Percentiles rank a stretch among this genome's conserved stretches.
These are phyloP conservation scores for Phellopilus nigrolimitatus DNA, from an alignment of 1,284 basidiomycete genomes.

Conservation along the genomic window DNA sequence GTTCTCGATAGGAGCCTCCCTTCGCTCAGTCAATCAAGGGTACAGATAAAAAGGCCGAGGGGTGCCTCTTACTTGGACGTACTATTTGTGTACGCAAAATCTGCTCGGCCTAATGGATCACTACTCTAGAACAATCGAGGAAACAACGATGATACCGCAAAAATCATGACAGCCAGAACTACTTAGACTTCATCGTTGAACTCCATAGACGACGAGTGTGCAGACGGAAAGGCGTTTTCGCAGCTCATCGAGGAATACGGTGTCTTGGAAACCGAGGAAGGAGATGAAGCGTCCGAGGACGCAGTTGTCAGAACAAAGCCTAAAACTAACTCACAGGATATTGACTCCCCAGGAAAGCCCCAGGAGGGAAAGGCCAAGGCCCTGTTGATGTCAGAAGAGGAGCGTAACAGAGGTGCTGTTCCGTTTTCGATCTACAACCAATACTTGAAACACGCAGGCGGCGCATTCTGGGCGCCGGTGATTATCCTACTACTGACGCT, in stretches of 20 bases:
- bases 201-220: too few species aligned
- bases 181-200: too few species aligned
- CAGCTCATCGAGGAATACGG: constrained; percentile 61
- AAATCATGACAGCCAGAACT: too few species aligned
- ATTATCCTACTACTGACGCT: constrained; percentile 22
- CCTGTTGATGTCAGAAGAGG: constrained; percentile 49
- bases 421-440: constrained; percentile 45
- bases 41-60: too few species aligned
- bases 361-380: constrained; percentile 28
- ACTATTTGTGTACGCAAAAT: too few species aligned
- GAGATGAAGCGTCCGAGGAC: constrained; percentile 26
- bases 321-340: constrained; percentile 23
- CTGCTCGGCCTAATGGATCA: too few species aligned
- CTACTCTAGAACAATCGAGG: too few species aligned
- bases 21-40: too few species aligned
- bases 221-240: constrained; percentile 48
- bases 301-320: constrained; percentile 24
- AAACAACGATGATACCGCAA: too few species aligned
- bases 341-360: constrained; percentile 22
- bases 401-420: constrained; percentile 52
- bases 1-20: too few species aligned
- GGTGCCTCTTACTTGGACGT: too few species aligned
- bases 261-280: constrained; percentile 34
- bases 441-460: constrained; percentile 41
- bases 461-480: constrained; percentile 22